Base-by-base conservation (phyloP, 2,329 filamentous ascomycete genomes). In the Neofusicoccum ribis region DNA sequence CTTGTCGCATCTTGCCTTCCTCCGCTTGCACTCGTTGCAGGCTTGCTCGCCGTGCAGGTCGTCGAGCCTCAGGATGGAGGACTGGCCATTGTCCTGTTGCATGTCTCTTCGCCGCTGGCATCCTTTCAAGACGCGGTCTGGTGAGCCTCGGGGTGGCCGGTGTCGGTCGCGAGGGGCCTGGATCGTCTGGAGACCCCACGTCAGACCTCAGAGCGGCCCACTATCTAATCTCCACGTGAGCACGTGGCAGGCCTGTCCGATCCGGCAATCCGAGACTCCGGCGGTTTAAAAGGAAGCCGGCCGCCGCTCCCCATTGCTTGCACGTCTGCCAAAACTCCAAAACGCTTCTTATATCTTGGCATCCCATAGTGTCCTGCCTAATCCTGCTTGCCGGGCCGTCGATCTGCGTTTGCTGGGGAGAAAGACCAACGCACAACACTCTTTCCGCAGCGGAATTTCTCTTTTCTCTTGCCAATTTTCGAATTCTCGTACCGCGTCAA, bases 61-160 rank as follows among this genome's bases (percentile, higher is more conserved):
- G 56, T 60, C 56, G 43, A 60, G 56, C 20, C 56, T n/a, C 56
- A 47, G 31, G 43, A n/a, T 47, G 41, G 56, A 60, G 41, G 56
- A 60, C 31, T 60, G 56, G 41, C 56, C 56, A 60, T 60, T 60
- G 41, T 60, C 56, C 44, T 60, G 56, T 31, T 60, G 56, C 56
- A 60, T 60, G 7, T 20, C 56, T 60, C n/a, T 17, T 43, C 23
- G 11, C 41, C 12, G 56, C 27, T 47, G 23, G 56, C 56, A 60
- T 59, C 43, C 23, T 59, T 46, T 9, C 41, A 12, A 39, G 23
- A 37, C 41, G 52, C 44, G 20, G 23, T 23, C 23, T 23, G 23
- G 23, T 23, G 23, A 23, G 23, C 23, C 23, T 23, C 23, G 23
- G 23, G 23, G 23, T 23, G 23, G 39, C 43, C 41, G 39, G 31